Conservation (phyloP, 495 filamentous ascomycete genomes). For the Talaromyces trachyspermus region DNA sequence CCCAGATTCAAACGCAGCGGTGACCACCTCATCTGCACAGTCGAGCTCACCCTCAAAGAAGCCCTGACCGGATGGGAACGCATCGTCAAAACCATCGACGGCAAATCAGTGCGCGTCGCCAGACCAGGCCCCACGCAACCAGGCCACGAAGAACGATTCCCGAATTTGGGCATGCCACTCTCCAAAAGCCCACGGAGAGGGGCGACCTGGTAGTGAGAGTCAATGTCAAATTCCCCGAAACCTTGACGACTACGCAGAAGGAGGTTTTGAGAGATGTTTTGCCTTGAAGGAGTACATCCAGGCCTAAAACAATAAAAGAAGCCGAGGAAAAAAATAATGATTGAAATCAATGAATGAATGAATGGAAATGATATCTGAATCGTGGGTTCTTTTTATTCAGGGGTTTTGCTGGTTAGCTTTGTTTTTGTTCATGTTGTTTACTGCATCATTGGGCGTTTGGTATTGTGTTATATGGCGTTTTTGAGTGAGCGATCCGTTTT, state of each 20-base stretch:
- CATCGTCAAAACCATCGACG: constrained; percentile 88
- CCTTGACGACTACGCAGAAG: constrained; percentile 69
- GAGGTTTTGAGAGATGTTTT: constrained; percentile 69
- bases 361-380: no score
- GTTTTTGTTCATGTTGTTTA: no score
- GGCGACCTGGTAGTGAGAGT: constrained; percentile 87
- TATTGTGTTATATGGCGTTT: no score
- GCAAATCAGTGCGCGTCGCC: constrained; percentile 67
- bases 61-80: constrained; percentile 92
- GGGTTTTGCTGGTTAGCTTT: no score
- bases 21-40: constrained; percentile 69
- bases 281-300: constrained; percentile 22
- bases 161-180: constrained; percentile 81
- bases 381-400: no score
- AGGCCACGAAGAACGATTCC: constrained; percentile 72
- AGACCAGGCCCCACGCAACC: constrained; percentile 79
- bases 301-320: no score
- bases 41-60: constrained; percentile 87
- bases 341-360: no score
- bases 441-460: no score
- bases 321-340: no score
- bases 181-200: constrained; percentile 76
- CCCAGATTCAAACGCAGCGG: constrained; percentile 74
- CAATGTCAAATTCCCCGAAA: constrained; percentile 83
- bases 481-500: no score